A percentile compares a stretch with the other conserved stretches of the same genome.
Conservation (phyloP, 768 basidiomycete genomes). For the Pleurotus platypus region DNA sequence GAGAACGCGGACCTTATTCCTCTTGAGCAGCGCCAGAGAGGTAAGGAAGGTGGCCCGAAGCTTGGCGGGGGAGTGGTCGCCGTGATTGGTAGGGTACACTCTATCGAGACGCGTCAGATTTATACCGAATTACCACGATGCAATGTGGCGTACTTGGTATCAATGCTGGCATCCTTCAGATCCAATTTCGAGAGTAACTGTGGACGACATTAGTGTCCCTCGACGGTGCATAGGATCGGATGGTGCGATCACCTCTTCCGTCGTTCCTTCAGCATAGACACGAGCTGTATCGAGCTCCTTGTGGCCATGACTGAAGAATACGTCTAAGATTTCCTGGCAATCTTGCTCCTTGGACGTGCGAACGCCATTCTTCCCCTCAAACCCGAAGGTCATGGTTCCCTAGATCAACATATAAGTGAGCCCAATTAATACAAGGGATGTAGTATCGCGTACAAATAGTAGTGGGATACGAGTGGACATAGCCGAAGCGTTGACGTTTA, state of each 20-base stretch:
- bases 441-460: slow-evolving; percentile 24
- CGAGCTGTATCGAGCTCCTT: slow-evolving; percentile 47
- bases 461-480: slow-evolving; percentile 32
- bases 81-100: slow-evolving; percentile 36
- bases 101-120: slow-evolving; percentile 17
- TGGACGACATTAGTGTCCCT: not conserved
- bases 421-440: not conserved
- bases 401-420: slow-evolving; percentile 11
- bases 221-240: slow-evolving; percentile 10
- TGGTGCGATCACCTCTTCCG: slow-evolving; percentile 34
- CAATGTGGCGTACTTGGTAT: slow-evolving; percentile 39
- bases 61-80: slow-evolving; percentile 34
- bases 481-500: not conserved
- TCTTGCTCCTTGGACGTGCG: slow-evolving; percentile 30
- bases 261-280: slow-evolving; percentile 44
- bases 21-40: slow-evolving; percentile 32
- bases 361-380: slow-evolving; percentile 35
- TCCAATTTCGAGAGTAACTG: slow-evolving; percentile 36
- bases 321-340: slow-evolving; percentile 42
- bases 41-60: slow-evolving; percentile 34
- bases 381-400: slow-evolving; percentile 50
- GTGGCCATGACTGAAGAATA: slow-evolving; percentile 38
- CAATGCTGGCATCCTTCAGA: slow-evolving; percentile 35
- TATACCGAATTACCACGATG: too few relatives aligned
- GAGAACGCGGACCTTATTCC: slow-evolving; percentile 38